Evolutionary conservation across 345 rosid species (phyloP), one percentile per base, ranked within the genome.

Genomic region (Populus ilicifolia): DNA sequence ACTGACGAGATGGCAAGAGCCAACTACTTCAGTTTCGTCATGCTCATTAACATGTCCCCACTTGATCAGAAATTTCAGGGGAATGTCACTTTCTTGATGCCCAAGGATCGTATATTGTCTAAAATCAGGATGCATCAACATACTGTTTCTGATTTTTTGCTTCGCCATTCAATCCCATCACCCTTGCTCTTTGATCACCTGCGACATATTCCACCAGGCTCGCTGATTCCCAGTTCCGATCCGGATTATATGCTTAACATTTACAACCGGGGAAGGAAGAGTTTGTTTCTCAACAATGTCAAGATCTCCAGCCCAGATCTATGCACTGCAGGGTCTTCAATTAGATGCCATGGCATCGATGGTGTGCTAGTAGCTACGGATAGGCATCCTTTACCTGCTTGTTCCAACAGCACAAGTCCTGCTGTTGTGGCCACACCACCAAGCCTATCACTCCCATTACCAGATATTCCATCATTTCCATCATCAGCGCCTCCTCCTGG

Each of bases 81-180:
- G 8, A 90, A 90, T 54, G 61, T 92, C 80, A 92, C 95, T 17
- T 93, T 93, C 87, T 83, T 93, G 79, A 91, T 93, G 94, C 97
- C 97, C 33, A 88, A 83, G 12, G 97, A 93, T 83, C 69, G 81
- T 71, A 77, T 81, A 41, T 77, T 91, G 79, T 89, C 96, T 0
- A 79, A 61, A 35, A 70, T 84, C 21, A 64, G 78, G 35, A 70
- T 88, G 25, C 72, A 80, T 21, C 84, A 70, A 44, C 70, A 59
- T 27, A 69, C 82, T 3, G 78, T 92, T 33, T 29, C 87, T 2
- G 85, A 77, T 21, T 94, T 94, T 85, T 79, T 93, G 81, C 85
- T 90, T 67, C 93, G 88, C 27, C 97, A 94, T 80, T 88, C 97
- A 0, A 84, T 93, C 73, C 92, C 96, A 5, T 87, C 92, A 0